A percentile compares a stretch with the other conserved stretches of the same genome.
Evolutionary conservation across 495 filamentous ascomycete species (phyloP).

Genomic region (Podospora didyma): DNA sequence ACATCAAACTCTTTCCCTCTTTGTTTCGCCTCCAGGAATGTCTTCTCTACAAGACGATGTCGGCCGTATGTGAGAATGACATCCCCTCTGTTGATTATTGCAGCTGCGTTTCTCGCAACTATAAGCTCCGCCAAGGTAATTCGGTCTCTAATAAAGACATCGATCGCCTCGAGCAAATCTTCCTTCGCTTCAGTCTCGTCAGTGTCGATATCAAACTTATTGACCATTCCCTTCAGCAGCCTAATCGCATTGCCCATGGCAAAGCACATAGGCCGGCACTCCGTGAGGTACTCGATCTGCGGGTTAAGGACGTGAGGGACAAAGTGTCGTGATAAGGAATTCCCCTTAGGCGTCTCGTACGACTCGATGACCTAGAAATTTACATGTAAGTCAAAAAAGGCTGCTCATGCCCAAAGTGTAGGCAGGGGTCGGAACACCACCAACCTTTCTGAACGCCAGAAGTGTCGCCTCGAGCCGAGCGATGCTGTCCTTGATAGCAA

Average conservation of each 20-base stretch:
- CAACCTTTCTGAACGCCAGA: slow-evolving; percentile 81
- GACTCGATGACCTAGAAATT: slow-evolving; percentile 72
- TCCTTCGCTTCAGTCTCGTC: slow-evolving; percentile 76
- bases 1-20: slow-evolving; percentile 66
- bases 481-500: slow-evolving; percentile 84
- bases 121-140: slow-evolving; percentile 82
- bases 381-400: slow-evolving; percentile 9
- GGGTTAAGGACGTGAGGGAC: slow-evolving; percentile 87
- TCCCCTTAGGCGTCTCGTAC: slow-evolving; percentile 81
- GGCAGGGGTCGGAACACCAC: slow-evolving; percentile 16
- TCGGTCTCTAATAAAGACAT: slow-evolving; percentile 84
- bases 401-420: neutral
- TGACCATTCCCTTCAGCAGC: slow-evolving; percentile 84
- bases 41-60: slow-evolving; percentile 76
- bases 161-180: slow-evolving; percentile 72
- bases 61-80: slow-evolving; percentile 88
- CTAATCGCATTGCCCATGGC: slow-evolving; percentile 95
- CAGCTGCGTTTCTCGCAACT: slow-evolving; percentile 68
- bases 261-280: slow-evolving; percentile 87
- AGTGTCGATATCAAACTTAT: slow-evolving; percentile 75
- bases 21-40: slow-evolving; percentile 65
- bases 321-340: slow-evolving; percentile 82
- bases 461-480: slow-evolving; percentile 83
- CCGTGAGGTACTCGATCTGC: slow-evolving; percentile 90
- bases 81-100: slow-evolving; percentile 69